These are phyloP conservation scores for Pyrenophora tritici-repentis DNA, from an alignment of 2,329 filamentous ascomycete genomes.

Conservation along the genomic window DNA sequence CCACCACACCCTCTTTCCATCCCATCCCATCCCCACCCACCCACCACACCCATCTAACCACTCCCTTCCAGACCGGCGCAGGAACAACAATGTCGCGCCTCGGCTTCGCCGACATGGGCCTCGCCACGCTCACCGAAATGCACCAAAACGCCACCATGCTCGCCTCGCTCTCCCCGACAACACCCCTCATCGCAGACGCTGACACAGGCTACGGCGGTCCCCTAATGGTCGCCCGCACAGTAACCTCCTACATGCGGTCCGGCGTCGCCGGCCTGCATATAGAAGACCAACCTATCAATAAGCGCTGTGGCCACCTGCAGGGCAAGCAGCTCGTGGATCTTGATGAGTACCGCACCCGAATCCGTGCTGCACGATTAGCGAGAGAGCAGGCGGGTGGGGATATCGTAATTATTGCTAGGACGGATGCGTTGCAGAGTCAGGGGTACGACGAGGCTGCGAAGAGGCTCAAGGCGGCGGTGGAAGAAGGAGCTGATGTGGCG, in stretches of 20 bases:
- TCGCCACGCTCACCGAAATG: conserved; percentile 68
- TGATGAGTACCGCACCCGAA: conserved; percentile 59
- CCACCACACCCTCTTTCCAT: not conserved
- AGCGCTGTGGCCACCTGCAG: conserved; percentile 67
- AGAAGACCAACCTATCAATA: conserved; percentile 67
- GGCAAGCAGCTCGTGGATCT: conserved; percentile 64
- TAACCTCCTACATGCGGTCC: conserved; percentile 58
- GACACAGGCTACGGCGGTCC: conserved; percentile 61
- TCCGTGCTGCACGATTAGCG: conserved; percentile 60
- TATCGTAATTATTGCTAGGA: conserved; percentile 68
- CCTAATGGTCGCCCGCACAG: conserved; percentile 57
- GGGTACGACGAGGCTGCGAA: conserved; percentile 63
- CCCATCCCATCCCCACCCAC: not conserved
- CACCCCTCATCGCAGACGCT: conserved; percentile 66
- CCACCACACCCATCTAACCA: not conserved
- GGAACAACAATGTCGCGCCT: conserved; percentile 65
- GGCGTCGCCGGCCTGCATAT: conserved; percentile 66
- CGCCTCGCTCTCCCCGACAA: conserved; percentile 59
- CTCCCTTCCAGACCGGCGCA: conserved; percentile 59
- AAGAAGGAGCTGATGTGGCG: conserved; percentile 63
- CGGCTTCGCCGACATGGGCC: conserved; percentile 66
- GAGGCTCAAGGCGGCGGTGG: conserved; percentile 57
- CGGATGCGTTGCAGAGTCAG: conserved; percentile 62
- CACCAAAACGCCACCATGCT: conserved; percentile 67
- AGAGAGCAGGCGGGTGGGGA: conserved; percentile 57